Conservation (phyloP, 148 eudicot genomes). For the Vaccinium macrocarpon region DNA sequence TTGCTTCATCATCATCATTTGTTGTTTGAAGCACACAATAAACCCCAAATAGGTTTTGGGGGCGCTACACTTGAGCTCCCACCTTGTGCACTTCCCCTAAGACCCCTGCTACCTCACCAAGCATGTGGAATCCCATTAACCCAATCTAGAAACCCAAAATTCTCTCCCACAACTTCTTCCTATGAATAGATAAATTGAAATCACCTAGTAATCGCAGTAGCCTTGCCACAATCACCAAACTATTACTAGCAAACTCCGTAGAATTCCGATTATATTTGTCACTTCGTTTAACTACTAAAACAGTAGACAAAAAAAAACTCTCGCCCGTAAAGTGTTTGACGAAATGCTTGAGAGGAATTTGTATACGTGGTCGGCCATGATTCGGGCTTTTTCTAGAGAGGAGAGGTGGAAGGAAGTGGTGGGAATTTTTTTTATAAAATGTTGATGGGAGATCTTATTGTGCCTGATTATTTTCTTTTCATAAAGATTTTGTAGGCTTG, state of each 20-base stretch:
- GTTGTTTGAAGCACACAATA: too few relatives aligned
- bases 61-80: too few relatives aligned
- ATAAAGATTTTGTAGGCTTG: constrained; percentile 80
- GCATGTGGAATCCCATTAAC: constrained; percentile 21
- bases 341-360: constrained; percentile 61
- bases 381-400: constrained; percentile 70
- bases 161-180: constrained; percentile 28
- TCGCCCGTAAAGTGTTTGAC: constrained; percentile 65
- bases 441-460: constrained; percentile 43
- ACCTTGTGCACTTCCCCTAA: too few relatives aligned
- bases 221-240: constrained; percentile 58
- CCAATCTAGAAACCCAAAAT: constrained; percentile 42
- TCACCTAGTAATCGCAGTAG: constrained; percentile 25
- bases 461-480: constrained; percentile 58
- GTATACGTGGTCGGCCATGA: constrained; percentile 74
- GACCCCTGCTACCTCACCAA: too few relatives aligned
- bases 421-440: constrained; percentile 43
- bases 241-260: constrained; percentile 47
- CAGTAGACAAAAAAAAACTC: too few relatives aligned
- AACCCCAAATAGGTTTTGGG: too few relatives aligned
- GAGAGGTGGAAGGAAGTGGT: constrained; percentile 61
- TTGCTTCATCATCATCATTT: too few relatives aligned
- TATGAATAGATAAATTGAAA: constrained; percentile 33
- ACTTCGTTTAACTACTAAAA: constrained; percentile 14
- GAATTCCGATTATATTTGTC: constrained; percentile 29